Evolutionary conservation across 129 eudicot species (phyloP), one percentile per base, ranked within the genome.

Genomic region (Lactuca sativa): DNA sequence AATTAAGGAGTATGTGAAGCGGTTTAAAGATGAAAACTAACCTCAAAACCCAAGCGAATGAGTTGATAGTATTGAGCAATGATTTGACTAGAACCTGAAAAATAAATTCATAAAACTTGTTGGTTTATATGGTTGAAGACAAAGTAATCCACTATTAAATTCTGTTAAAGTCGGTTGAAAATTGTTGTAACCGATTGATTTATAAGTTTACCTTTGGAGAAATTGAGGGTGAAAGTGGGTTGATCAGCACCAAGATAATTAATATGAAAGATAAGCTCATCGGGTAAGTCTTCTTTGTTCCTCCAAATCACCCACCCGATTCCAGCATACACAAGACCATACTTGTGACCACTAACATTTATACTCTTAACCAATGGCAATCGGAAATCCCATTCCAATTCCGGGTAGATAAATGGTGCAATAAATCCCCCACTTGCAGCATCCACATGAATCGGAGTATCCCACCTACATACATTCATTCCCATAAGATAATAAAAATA

Each of bases 341-440:
- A 90, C 73, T 90, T 90, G 81, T 90, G 97, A 34, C 97, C 97
- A 58, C 95, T 86, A 31, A 90, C 97, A 49, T 90, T 90, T 11
- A 90, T 90, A 74, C 97, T 90, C 84, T 90, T 90, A 64, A 90
- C 97, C 53, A 86, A 77, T 9, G 97, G 95, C 79, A 90, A 78
- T 18, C 91, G 78, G 34, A 90, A 90, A 52, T 90, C 97, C 97
- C 97, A 90, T 73, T 90, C 91, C 17, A 90, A 37, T 51, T 90
- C 84, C 4, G 97, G 97, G 89, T 90, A 84, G 14, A 90, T 4
- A 65, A 90, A 90, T 21, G 97, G 97, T 37, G 97, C 97, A 12
- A 90, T 88, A 78, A 90, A 90, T 12, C 97, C 97, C 10, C 97
- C 97, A 52, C 97, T 90, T 5, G 97, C 97, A 71, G 97, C 97